Conservation (phyloP, 352 stramenopile genomes). For the Poterioochromonas sp. region DNA sequence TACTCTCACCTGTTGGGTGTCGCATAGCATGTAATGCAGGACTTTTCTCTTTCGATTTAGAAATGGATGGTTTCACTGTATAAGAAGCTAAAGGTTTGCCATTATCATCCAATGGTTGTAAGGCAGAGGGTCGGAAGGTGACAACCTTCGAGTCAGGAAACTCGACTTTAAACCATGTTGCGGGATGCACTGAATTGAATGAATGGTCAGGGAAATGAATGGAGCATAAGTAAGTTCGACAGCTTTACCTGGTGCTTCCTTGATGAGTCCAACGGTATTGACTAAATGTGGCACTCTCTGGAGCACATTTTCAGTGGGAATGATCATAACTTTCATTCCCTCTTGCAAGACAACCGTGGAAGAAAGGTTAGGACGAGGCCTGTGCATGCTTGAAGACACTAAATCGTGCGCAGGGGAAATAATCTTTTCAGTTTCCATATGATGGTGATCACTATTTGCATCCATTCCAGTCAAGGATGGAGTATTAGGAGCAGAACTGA, state of each 20-base stretch:
- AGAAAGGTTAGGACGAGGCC: no score
- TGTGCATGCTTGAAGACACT: no score
- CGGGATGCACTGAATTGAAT: slow-evolving; percentile 17
- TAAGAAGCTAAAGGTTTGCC: not conserved
- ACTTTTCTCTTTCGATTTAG: no score
- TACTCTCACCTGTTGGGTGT: no score
- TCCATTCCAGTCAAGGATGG: no score
- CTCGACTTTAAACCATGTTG: slow-evolving; percentile 19
- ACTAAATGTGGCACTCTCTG: slow-evolving; percentile 7
- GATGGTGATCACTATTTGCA: no score
- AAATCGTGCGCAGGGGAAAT: no score
- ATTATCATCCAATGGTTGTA: not conserved
- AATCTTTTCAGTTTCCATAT: no score
- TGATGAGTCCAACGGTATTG: not conserved
- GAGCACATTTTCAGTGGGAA: not conserved
- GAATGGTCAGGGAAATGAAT: not conserved
- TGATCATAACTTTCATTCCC: slow-evolving; percentile 12
- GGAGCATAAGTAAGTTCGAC: not conserved
- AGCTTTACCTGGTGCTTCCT: not conserved
- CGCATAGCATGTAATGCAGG: no score
- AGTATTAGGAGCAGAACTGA: no score
- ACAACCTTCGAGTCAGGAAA: not conserved
- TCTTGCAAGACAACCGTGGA: not conserved
- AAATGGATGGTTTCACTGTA: not conserved
- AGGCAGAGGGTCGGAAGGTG: slow-evolving; percentile 12